Conservation (phyloP, 2,329 filamentous ascomycete species). For the Paraphaeosphaeria minitans region DNA sequence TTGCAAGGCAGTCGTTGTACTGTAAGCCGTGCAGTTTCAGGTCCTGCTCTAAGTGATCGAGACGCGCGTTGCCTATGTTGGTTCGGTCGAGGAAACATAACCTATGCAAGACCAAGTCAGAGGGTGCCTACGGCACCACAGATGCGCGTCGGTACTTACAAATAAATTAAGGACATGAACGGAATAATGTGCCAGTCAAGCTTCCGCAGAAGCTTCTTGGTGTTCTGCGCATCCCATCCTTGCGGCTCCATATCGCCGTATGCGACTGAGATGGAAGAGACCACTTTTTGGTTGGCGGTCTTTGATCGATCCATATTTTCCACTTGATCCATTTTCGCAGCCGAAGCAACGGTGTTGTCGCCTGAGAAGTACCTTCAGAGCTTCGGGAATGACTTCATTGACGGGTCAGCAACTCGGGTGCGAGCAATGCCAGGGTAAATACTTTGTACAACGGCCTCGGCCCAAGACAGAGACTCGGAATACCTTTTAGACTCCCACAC, state of each 20-base stretch:
- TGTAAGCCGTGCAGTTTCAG: constrained; percentile 50
- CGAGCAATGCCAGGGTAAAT: not conserved
- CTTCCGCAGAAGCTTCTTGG: constrained; percentile 59
- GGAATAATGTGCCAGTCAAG: constrained; percentile 63
- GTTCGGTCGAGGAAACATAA: constrained; percentile 60
- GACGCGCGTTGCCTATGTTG: constrained; percentile 54
- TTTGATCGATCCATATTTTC: constrained; percentile 19
- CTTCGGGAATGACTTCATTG: not conserved
- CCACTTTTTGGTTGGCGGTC: constrained; percentile 12
- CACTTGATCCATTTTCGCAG: not conserved
- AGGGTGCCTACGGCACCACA: not conserved
- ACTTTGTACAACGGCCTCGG: not conserved
- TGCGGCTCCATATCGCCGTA: constrained; percentile 31
- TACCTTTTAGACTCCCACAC: not conserved
- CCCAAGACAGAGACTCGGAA: not conserved
- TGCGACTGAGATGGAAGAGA: constrained; percentile 16
- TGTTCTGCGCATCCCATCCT: constrained; percentile 49
- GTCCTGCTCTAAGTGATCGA: constrained; percentile 46
- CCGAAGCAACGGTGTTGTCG: not conserved
- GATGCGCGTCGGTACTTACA: constrained; percentile 41
- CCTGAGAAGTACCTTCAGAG: not conserved
- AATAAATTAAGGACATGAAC: constrained; percentile 64
- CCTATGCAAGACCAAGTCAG: constrained; percentile 19
- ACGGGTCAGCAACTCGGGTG: not conserved
- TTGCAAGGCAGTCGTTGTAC: constrained; percentile 64